Base-by-base conservation (phyloP, 257 asterid genomes). In the Datura wrightii region DNA sequence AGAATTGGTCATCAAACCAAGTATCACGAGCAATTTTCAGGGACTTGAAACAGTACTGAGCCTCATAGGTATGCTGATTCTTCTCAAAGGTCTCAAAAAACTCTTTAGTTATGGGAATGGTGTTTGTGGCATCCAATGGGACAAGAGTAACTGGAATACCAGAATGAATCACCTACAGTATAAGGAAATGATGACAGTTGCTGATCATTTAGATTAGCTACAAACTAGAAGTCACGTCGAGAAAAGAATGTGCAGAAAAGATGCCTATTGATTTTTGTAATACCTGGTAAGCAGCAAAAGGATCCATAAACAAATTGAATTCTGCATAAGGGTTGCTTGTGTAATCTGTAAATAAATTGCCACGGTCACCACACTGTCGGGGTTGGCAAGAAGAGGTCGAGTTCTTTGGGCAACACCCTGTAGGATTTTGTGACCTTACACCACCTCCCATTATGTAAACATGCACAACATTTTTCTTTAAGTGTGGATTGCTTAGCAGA, bases 271-370 rank as follows among this genome's bases (percentile, higher is more conserved):
- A 24, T 50, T 59, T 55, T 74, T n/a, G 4, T 36, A n/a, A 19
- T 84, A 95, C 99, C 98, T 93, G 97, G 84, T 95, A 95, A 59
- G 97, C 97, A 79, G 99, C 97, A 83, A 94, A 95, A 84, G 98
- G 99, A 86, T 95, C 99, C 76, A 90, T 93, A 86, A 93, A 95
- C 44, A 95, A 81, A 69, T 95, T 95, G 92, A 90, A 93, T 84
- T 95, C 99, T 80, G 99, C 96, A 82, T 92, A 91, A 18, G 98
- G 99, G 85, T 93, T 93, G 62, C 94, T 90, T 13, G 88, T 89
- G 85, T 89, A 93, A 80, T 79, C 98, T 0, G 97, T 89, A 85
- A 89, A 92, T 31, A 95, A 5, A 72, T 94, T 95, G n/a, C 99
- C 99, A 82, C 50, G 89, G 55, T 93, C 93, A 16, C 94, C 97